A percentile compares a stretch with the other conserved stretches of the same genome.
Conservation (phyloP, 495 filamentous ascomycete genomes). For the Thermothielavioides terrestris region DNA sequence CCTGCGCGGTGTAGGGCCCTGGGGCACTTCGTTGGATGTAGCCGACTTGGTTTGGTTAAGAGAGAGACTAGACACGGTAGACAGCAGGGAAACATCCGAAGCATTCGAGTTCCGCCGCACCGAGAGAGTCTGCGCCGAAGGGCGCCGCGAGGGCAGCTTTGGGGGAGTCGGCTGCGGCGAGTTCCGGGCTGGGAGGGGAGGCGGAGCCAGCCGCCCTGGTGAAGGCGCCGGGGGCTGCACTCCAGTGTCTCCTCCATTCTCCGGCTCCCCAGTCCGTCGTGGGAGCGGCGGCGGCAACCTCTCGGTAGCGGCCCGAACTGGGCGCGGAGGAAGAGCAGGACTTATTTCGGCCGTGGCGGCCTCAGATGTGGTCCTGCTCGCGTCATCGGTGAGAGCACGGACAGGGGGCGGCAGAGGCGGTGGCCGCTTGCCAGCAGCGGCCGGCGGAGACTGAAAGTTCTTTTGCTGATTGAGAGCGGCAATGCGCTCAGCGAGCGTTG, state of each 20-base stretch:
- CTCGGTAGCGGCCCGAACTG: conserved; percentile 19
- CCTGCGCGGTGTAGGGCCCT: conserved; percentile 28
- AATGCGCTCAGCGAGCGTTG: conserved; percentile 46
- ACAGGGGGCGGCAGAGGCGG: conserved; percentile 42
- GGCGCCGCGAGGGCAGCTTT: conserved; percentile 32
- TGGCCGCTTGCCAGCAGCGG: conserved; percentile 32
- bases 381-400: conserved; percentile 14
- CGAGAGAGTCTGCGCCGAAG: conserved; percentile 26
- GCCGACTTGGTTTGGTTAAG: conserved; percentile 25
- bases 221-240: background rate
- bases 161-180: conserved; percentile 28
- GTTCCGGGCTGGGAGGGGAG: conserved; percentile 33
- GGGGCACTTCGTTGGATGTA: conserved; percentile 22
- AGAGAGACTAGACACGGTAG: conserved; percentile 36
- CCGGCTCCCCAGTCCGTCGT: conserved; percentile 28
- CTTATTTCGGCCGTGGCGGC: conserved; percentile 15
- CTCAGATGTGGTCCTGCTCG: conserved; percentile 18
- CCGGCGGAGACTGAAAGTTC: conserved; percentile 36
- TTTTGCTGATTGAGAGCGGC: conserved; percentile 46
- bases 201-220: conserved; percentile 22
- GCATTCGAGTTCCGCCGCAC: conserved; percentile 38
- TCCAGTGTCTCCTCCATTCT: conserved; percentile 11
- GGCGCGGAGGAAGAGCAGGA: conserved; percentile 33
- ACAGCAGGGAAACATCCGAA: conserved; percentile 38
- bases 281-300: conserved; percentile 30